These are phyloP conservation scores for Geranium brycei DNA, from an alignment of 345 rosid genomes.

Conservation along the genomic window DNA sequence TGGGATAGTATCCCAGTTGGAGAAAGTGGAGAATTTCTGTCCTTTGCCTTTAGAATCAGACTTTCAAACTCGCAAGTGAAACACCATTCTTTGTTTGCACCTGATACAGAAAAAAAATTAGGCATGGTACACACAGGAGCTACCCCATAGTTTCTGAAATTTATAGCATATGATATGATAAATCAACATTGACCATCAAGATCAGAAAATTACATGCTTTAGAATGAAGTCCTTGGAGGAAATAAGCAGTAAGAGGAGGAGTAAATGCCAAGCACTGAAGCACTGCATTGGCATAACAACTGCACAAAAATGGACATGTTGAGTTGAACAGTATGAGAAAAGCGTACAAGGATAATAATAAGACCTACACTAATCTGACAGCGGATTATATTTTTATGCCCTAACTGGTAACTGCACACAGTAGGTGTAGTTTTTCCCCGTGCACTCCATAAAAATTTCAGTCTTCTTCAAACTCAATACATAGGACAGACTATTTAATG, in stretches of 20 bases:
- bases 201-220: slow-evolving; percentile 50
- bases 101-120: slow-evolving; percentile 27
- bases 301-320: slow-evolving; percentile 28
- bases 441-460: not conserved
- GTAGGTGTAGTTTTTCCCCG: not conserved
- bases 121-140: slow-evolving; percentile 6
- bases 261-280: slow-evolving; percentile 91
- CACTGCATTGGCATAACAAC: slow-evolving; percentile 94
- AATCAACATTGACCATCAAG: slow-evolving; percentile 1
- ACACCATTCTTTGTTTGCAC: slow-evolving; percentile 65
- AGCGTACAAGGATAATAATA: not conserved
- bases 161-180: slow-evolving; percentile 6
- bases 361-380: too few species aligned
- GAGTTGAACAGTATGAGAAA: not conserved
- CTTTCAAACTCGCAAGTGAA: slow-evolving; percentile 82
- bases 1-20: slow-evolving; percentile 64
- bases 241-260: slow-evolving; percentile 80
- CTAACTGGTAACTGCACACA: not conserved
- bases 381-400: not conserved
- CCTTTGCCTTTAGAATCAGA: slow-evolving; percentile 57
- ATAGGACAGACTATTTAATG: too few species aligned
- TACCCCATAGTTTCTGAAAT: slow-evolving; percentile 5
- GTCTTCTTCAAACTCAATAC: not conserved
- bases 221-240: slow-evolving; percentile 73
- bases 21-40: slow-evolving; percentile 58